phyloP scores from a whole-genome alignment of 495 filamentous ascomycete genomes.

The Tetracladium marchalianum region DNA sequence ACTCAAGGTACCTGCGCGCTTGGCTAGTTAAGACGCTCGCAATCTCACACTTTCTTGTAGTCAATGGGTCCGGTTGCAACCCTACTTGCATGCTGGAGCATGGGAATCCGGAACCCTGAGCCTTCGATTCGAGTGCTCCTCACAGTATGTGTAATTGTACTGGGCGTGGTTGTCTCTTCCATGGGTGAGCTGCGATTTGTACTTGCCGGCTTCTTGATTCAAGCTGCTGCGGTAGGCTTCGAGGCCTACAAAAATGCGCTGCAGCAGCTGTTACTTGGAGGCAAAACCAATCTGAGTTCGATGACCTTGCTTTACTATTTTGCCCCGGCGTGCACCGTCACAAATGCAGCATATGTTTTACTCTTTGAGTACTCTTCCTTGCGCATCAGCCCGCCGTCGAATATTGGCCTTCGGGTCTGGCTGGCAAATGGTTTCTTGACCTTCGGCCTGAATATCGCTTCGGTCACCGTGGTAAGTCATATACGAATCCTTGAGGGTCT shows the following conservation, averaged over 20 bases:
- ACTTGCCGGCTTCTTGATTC: slow-evolving; percentile 57
- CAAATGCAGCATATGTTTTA: slow-evolving; percentile 57
- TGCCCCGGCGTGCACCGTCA: slow-evolving; percentile 64
- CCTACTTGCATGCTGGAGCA: slow-evolving; percentile 54
- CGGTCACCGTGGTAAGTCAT: slow-evolving; percentile 58
- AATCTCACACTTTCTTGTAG: too few relatives aligned
- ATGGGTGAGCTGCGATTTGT: slow-evolving; percentile 69
- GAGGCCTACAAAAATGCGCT: slow-evolving; percentile 67
- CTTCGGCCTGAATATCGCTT: slow-evolving; percentile 70
- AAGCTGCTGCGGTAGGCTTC: slow-evolving; percentile 58
- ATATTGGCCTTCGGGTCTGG: slow-evolving; percentile 49
- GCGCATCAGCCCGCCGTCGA: slow-evolving; percentile 38
- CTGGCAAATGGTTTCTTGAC: slow-evolving; percentile 61
- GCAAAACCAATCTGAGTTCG: slow-evolving; percentile 65
- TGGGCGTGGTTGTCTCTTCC: slow-evolving; percentile 63
- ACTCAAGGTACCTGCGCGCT: slow-evolving; percentile 74
- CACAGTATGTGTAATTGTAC: slow-evolving; percentile 68
- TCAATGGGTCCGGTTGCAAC: slow-evolving; percentile 60
- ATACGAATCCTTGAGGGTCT: background rate
- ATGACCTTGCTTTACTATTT: slow-evolving; percentile 83
- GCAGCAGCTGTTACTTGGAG: slow-evolving; percentile 62
- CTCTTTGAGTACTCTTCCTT: slow-evolving; percentile 47
- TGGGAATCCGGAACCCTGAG: slow-evolving; percentile 51
- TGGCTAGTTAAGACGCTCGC: too few relatives aligned
- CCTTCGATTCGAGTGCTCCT: slow-evolving; percentile 37